A percentile compares a stretch with the other conserved stretches of the same genome.
These are phyloP conservation scores for Fusarium pseudograminearum DNA, from an alignment of 2,329 filamentous ascomycete genomes.

Conservation along the genomic window DNA sequence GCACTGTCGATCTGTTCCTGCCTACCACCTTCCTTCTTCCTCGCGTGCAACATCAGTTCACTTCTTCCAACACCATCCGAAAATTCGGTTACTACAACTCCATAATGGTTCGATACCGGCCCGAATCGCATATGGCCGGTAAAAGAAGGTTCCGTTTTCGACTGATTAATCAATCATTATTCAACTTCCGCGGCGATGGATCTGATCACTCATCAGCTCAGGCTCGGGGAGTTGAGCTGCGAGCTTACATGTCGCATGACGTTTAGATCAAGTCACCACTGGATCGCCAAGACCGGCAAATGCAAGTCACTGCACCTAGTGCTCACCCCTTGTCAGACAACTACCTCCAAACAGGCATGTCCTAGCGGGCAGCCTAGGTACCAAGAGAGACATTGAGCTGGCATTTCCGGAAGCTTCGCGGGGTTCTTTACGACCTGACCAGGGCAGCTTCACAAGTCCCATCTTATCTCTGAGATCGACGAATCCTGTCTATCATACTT, in stretches of 20 bases:
- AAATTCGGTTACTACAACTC: background rate
- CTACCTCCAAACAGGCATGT: constrained; percentile 20
- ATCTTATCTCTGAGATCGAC: constrained; percentile 33
- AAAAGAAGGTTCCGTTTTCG: constrained; percentile 1
- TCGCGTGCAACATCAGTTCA: too few relatives aligned
- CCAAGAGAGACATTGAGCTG: constrained; percentile 14
- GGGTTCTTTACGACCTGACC: constrained; percentile 11
- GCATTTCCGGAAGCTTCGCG: constrained; percentile 28
- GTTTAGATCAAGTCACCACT: constrained; percentile 44
- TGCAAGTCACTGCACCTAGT: constrained; percentile 40
- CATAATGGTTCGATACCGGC: constrained; percentile 6
- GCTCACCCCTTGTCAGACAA: constrained; percentile 21
- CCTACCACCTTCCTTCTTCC: background rate
- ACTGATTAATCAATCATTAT: constrained; percentile 6
- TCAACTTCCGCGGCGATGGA: constrained; percentile 6
- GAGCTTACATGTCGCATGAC: constrained; percentile 37
- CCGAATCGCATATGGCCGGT: constrained; percentile 28
- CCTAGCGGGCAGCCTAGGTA: constrained; percentile 25
- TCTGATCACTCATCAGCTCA: constrained; percentile 15
- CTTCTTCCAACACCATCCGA: background rate
- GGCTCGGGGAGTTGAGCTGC: constrained; percentile 19
- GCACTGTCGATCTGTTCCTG: too few relatives aligned
- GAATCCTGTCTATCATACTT: constrained; percentile 34
- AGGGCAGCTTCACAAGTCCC: constrained; percentile 24
- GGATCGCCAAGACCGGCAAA: constrained; percentile 31